These are phyloP conservation scores for Collybia sordida DNA, from an alignment of 768 basidiomycete species.

Conservation along the genomic window DNA sequence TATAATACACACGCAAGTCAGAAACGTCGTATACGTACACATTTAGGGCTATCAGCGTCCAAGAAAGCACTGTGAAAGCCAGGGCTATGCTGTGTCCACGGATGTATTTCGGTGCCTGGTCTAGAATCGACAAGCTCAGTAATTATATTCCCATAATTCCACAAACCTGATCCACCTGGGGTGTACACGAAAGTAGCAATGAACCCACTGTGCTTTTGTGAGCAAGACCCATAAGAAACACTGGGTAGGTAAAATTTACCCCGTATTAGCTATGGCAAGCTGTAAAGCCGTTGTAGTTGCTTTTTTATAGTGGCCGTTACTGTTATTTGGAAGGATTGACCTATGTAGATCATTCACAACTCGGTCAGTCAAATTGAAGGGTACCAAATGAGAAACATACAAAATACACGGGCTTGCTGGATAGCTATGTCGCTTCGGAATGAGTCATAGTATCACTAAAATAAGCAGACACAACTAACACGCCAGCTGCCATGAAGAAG, in stretches of 20 bases:
- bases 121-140: constrained; percentile 21
- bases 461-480: constrained; percentile 32
- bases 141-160: not conserved
- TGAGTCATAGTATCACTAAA: constrained; percentile 2
- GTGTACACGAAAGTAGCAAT: constrained; percentile 65
- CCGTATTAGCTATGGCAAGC: constrained; percentile 52
- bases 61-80: constrained; percentile 51
- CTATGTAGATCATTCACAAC: constrained; percentile 19
- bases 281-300: constrained; percentile 58
- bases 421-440: constrained; percentile 32
- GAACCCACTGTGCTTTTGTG: constrained; percentile 44
- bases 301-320: constrained; percentile 61
- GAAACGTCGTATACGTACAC: constrained; percentile 41
- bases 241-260: constrained; percentile 34
- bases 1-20: not conserved
- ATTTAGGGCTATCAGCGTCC: constrained; percentile 52
- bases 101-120: constrained; percentile 58
- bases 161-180: constrained; percentile 30
- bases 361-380: not conserved
- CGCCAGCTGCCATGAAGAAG: constrained; percentile 53
- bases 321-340: constrained; percentile 64
- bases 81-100: constrained; percentile 63
- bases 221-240: not conserved
- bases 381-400: constrained; percentile 19
- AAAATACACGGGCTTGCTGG: constrained; percentile 58